phyloP scores from a whole-genome alignment of 805 yeast species.

The Suhomyces sp. region DNA sequence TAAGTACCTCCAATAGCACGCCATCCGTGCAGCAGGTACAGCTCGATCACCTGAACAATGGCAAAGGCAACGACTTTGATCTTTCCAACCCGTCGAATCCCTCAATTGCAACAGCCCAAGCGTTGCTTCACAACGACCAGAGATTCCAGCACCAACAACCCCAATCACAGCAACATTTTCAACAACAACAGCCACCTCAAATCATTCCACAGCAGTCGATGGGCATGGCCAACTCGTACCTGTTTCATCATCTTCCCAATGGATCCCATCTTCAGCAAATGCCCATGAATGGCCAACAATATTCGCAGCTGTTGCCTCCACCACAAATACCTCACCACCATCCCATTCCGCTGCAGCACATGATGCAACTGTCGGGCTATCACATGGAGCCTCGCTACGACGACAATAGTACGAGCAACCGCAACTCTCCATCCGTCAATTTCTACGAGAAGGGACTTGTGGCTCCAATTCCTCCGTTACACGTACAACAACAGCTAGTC shows the following conservation, averaged over 20 bases:
- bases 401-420: constrained; percentile 4
- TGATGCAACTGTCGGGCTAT: constrained; percentile 8
- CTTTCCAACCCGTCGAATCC: constrained; percentile 9
- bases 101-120: constrained; percentile 11
- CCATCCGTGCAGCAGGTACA: constrained; percentile 2
- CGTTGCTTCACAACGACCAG: constrained; percentile 9
- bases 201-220: constrained; percentile 18
- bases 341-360: constrained; percentile 3
- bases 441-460: constrained; percentile 19
- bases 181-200: constrained; percentile 11
- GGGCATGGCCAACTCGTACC: constrained; percentile 9
- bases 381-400: constrained; percentile 12
- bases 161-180: constrained; percentile 10
- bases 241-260: constrained; percentile 11
- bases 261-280: constrained; percentile 16
- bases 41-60: not conserved
- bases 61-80: constrained; percentile 5
- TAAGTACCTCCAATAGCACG: not conserved
- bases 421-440: constrained; percentile 2
- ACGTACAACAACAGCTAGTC: constrained; percentile 40
- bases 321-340: constrained; percentile 4
- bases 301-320: constrained; percentile 8
- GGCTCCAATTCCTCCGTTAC: constrained; percentile 41
- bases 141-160: constrained; percentile 9
- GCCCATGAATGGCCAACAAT: constrained; percentile 9